These are phyloP conservation scores for Carallia brachiata DNA, from an alignment of 345 rosid genomes.

Conservation along the genomic window DNA sequence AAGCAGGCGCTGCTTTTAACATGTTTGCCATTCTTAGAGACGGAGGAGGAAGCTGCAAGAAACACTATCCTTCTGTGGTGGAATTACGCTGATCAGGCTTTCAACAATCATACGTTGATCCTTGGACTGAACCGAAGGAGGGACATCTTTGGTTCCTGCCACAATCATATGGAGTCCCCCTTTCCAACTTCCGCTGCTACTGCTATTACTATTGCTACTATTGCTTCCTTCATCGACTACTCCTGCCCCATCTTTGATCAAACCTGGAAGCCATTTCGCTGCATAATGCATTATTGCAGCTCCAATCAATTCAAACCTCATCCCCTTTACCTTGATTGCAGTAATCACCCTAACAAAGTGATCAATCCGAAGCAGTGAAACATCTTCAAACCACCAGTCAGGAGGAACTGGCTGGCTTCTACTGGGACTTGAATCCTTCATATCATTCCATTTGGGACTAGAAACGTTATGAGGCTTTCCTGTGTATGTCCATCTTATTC, in stretches of 20 bases:
- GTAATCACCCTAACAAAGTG: conserved; percentile 93
- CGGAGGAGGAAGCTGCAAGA: conserved; percentile 87
- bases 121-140: conserved; percentile 45
- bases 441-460: conserved; percentile 77
- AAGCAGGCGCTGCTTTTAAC: conserved; percentile 87
- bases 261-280: conserved; percentile 80
- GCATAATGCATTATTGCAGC: conserved; percentile 85
- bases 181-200: conserved; percentile 71
- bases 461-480: conserved; percentile 67
- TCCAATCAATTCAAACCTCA: conserved; percentile 87
- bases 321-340: conserved; percentile 94
- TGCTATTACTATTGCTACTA: conserved; percentile 48
- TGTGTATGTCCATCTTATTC: conserved; percentile 88
- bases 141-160: conserved; percentile 56
- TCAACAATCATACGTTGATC: conserved; percentile 90
- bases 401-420: conserved; percentile 81
- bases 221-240: conserved; percentile 57
- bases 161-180: conserved; percentile 87
- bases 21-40: conserved; percentile 68
- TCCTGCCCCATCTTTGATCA: conserved; percentile 54
- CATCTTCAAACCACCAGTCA: conserved; percentile 99
- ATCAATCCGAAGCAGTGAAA: conserved; percentile 84
- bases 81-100: conserved; percentile 85
- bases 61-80: conserved; percentile 83
- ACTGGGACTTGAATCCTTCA: conserved; percentile 78